Conservation (phyloP, 2,329 filamentous ascomycete genomes). For the Pestalotiopsis sp. region DNA sequence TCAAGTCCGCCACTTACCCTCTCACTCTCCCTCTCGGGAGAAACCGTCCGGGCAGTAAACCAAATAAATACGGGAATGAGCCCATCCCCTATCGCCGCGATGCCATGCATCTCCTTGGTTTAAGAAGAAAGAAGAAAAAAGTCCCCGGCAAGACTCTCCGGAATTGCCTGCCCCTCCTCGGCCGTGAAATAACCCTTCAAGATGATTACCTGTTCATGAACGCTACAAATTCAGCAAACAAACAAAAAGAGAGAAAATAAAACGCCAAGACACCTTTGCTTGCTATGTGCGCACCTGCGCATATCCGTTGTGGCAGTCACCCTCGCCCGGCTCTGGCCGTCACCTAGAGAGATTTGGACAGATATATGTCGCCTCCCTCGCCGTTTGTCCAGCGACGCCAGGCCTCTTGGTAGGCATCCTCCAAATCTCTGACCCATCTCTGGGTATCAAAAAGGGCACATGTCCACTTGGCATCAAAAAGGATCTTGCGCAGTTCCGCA, state of each 20-base stretch:
- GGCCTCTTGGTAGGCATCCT: slow-evolving; percentile 84
- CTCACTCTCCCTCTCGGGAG: neutral
- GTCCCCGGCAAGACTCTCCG: neutral
- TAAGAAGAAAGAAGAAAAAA: slow-evolving; percentile 6
- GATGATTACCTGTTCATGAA: neutral
- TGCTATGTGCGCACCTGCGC: neutral
- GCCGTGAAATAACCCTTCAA: slow-evolving; percentile 17
- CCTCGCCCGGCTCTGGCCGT: neutral
- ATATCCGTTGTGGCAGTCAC: neutral
- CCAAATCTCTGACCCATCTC: slow-evolving; percentile 88
- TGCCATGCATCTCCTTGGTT: too few relatives aligned
- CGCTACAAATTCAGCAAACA: neutral
- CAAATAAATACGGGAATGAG: neutral
- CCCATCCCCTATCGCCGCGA: too few relatives aligned
- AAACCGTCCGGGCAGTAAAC: neutral
- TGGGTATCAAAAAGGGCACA: slow-evolving; percentile 90
- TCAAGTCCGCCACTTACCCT: neutral
- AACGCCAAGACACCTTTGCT: slow-evolving; percentile 11
- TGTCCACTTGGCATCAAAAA: slow-evolving; percentile 83
- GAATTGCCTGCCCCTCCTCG: too few relatives aligned
- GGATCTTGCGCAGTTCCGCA: slow-evolving; percentile 74
- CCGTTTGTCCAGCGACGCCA: slow-evolving; percentile 88
- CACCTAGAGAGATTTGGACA: slow-evolving; percentile 39
- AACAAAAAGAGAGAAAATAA: slow-evolving; percentile 16
- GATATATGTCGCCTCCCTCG: slow-evolving; percentile 90